Evolutionary conservation across 805 yeast genomes (phyloP).

Genomic region (Metschnikowia cerradonensis): DNA sequence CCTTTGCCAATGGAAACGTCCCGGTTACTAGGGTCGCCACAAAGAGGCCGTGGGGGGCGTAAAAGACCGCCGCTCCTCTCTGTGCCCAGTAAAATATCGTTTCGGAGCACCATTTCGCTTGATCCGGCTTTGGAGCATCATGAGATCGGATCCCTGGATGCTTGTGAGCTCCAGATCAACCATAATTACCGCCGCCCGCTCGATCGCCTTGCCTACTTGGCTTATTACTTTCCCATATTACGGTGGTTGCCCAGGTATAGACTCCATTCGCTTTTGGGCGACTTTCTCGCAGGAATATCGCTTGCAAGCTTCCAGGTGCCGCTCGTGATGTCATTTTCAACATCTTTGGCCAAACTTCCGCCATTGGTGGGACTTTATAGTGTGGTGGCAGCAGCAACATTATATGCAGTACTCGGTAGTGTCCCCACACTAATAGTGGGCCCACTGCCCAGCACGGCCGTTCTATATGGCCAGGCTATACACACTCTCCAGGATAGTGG

Average conservation of each 20-base stretch:
- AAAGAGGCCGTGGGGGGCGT: not conserved
- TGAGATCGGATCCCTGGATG: not conserved
- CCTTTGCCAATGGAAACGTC: not conserved
- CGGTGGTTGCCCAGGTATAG: slow-evolving; percentile 30
- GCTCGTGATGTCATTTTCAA: slow-evolving; percentile 69
- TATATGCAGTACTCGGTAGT: slow-evolving; percentile 74
- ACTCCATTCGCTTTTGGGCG: slow-evolving; percentile 20
- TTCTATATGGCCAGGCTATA: slow-evolving; percentile 76
- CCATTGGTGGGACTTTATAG: slow-evolving; percentile 77
- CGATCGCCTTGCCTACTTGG: slow-evolving; percentile 24
- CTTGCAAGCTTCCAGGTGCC: slow-evolving; percentile 35
- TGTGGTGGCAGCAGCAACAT: slow-evolving; percentile 70
- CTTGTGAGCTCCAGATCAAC: slow-evolving; percentile 5
- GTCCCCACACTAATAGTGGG: slow-evolving; percentile 90
- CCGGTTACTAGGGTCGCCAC: not conserved
- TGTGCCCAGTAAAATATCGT: slow-evolving; percentile 25
- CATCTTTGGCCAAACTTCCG: slow-evolving; percentile 79
- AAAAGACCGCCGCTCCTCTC: slow-evolving; percentile 27
- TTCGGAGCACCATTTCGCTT: slow-evolving; percentile 16
- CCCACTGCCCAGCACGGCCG: slow-evolving; percentile 84
- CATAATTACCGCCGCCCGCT: slow-evolving; percentile 11
- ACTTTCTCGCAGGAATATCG: slow-evolving; percentile 30
- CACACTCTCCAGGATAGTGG: slow-evolving; percentile 30
- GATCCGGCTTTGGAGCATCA: slow-evolving; percentile 18
- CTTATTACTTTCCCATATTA: slow-evolving; percentile 31